These are phyloP conservation scores for Ceratocystiopsis sp. DNA, from an alignment of 2,329 filamentous ascomycete genomes.

Conservation along the genomic window DNA sequence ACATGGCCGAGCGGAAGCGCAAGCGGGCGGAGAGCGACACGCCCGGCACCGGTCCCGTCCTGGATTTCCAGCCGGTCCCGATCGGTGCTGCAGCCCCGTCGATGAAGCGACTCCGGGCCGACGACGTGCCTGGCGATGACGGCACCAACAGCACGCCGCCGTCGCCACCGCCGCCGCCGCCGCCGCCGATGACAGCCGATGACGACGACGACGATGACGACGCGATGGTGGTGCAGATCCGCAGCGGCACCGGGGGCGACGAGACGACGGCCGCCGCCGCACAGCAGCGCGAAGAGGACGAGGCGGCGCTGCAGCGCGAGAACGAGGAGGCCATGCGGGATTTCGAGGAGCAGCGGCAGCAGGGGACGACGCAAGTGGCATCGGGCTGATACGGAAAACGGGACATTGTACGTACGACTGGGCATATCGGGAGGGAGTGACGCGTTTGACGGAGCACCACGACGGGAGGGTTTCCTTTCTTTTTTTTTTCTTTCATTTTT, in stretches of 20 bases:
- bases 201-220: constrained; percentile 1
- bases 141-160: constrained; percentile 23
- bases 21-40: constrained; percentile 37
- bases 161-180: constrained; percentile 17
- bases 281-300: constrained; percentile 23
- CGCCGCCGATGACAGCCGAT: constrained; percentile 5
- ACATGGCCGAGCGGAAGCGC: constrained; percentile 38
- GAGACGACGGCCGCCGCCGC: constrained; percentile 16
- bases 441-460: no score
- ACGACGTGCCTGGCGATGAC: constrained; percentile 15
- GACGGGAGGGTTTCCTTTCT: no score
- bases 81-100: constrained; percentile 22
- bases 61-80: not conserved
- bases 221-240: no score
- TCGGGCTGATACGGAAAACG: no score
- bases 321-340: constrained; percentile 23
- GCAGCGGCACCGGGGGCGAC: no score
- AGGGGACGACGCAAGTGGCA: no score
- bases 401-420: no score
- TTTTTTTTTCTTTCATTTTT: no score
- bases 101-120: constrained; percentile 34
- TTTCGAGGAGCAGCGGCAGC: constrained; percentile 11
- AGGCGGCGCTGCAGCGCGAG: constrained; percentile 19
- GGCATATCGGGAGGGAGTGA: no score
- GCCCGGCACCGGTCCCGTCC: not conserved